Base-by-base conservation (phyloP, 1,284 basidiomycete species). In the Microbotryum silenes-acaulis region DNA sequence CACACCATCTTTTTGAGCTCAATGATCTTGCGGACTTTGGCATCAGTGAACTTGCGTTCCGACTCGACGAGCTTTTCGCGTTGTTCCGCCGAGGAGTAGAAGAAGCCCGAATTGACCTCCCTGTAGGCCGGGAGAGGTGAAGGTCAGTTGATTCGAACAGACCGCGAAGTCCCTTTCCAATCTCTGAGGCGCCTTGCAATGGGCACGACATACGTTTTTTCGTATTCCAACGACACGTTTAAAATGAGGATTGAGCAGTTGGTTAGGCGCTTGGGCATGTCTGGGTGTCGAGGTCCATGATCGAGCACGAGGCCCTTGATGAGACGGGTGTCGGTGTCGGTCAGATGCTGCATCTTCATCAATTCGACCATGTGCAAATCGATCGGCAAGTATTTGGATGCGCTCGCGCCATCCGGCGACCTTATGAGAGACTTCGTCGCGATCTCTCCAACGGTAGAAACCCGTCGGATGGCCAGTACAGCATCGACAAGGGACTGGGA, bases 311-410 rank as follows among this genome's bases (percentile, higher is more conserved):
- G 81, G 57, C 96, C 96, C 70, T 89, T 87, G 71, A 99, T 81
- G 56, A 99, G 84, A 75, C 96, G 89, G n/a, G 96, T 98, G 78
- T 99, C 96, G 51, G 91, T 92, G 63, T 96, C 92, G 57, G 88
- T 93, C 74, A 92, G 87, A 80, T 99, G 96, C 77, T 97, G 94
- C 96, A 99, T 99, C 81, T 98, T 98, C 94, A 98, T 98, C 72
- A 98, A 87, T 78, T 99, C 96, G 60, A 99, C 82, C 96, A 99
- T 99, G 79, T 98, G 94, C 66, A 99, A 79, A 79, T 99, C 96
- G 74, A 99, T 96, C 52, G 93, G 92, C 72, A 91, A 85, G 51
- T 51, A 71, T 37, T 57, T 50, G 47, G 56, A 51, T 18, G 46
- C 55, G n/a, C 47, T 42, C 42, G 77, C 82, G 86, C 84, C 79